Evolutionary conservation across 2,329 filamentous ascomycete species (phyloP), one percentile per base, ranked within the genome.

Genomic region (Xylariaceae sp.): DNA sequence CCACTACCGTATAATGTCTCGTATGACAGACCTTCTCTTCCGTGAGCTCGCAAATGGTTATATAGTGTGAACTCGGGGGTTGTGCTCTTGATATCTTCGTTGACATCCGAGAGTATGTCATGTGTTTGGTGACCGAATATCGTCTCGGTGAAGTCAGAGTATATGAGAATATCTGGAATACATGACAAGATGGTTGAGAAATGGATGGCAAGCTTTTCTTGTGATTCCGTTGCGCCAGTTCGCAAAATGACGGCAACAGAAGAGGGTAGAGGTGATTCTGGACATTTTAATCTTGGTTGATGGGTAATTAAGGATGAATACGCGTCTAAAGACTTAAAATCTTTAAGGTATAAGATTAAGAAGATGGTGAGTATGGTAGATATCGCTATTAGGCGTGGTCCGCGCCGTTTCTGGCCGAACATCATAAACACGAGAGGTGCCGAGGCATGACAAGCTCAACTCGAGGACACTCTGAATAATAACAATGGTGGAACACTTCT

Each of bases 1-100:
- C 62, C 54, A 47, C 69, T 69, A 44, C 68, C 65, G 2, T 61
- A 56, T 19, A 62, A 57, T 9, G 57, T 60, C 47, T 65, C 66
- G 31, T 48, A 42, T 17, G 63, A 53, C 5, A 49, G 33, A 60
- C 59, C 28, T 55, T 47, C 42, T 59, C 62, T 31, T 12, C 40
- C 42, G 12, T 34, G 14, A 13, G 19, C 13, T 5, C 28, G 45
- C 14, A n/a, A 52, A n/a, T 34, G 50, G 45, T 52, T 41, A 42
- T 61, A 60, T 12, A 54, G 17, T 36, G 54, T 46, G 52, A 60
- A 60, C 14, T 62, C 50, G 2, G 49, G 31, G 33, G 51, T 38
- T 1, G 31, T 41, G 5, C 42, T 42, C 16, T 19, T 49, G 28
- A 62, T n/a, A 18, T n/a, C 16, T 6, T 31, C 18, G 16, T 33